Conservation (phyloP, 805 yeast species). For the Ogataea methylovora region DNA sequence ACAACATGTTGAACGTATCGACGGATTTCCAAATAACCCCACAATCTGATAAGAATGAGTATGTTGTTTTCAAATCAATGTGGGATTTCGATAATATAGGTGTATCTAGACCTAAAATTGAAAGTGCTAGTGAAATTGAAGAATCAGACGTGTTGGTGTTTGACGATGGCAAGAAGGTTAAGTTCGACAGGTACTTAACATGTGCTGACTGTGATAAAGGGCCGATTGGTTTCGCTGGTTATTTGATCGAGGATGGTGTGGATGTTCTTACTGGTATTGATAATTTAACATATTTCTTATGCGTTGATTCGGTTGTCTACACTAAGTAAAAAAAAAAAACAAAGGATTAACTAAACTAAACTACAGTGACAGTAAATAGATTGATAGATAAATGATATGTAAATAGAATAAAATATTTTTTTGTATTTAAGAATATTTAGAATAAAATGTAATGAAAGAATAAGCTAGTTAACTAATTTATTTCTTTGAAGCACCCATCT, state of each 20-base stretch:
- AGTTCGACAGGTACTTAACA: constrained; percentile 45
- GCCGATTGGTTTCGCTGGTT: constrained; percentile 64
- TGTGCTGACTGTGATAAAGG: constrained; percentile 79
- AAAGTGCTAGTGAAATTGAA: constrained; percentile 7
- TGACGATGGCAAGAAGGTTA: constrained; percentile 14
- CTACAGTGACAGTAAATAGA: no score
- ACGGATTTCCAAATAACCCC: no score
- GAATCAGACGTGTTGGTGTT: constrained; percentile 1
- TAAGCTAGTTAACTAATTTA: constrained; percentile 2
- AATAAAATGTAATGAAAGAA: background rate
- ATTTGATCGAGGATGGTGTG: constrained; percentile 12
- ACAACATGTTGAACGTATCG: background rate
- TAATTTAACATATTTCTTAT: constrained; percentile 8
- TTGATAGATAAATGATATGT: background rate
- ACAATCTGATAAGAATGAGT: background rate
- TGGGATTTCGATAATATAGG: constrained; percentile 82
- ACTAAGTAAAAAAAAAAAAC: constrained; percentile 5
- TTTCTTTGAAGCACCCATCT: constrained; percentile 40
- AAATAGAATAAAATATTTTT: background rate
- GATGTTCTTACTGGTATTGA: constrained; percentile 9
- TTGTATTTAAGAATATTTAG: background rate
- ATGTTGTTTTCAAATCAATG: constrained; percentile 18
- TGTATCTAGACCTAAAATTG: constrained; percentile 41
- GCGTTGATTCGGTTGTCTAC: constrained; percentile 6
- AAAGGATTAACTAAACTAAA: constrained; percentile 6